Conservation (phyloP, 345 rosid species). For the Corymbia maculata region DNA sequence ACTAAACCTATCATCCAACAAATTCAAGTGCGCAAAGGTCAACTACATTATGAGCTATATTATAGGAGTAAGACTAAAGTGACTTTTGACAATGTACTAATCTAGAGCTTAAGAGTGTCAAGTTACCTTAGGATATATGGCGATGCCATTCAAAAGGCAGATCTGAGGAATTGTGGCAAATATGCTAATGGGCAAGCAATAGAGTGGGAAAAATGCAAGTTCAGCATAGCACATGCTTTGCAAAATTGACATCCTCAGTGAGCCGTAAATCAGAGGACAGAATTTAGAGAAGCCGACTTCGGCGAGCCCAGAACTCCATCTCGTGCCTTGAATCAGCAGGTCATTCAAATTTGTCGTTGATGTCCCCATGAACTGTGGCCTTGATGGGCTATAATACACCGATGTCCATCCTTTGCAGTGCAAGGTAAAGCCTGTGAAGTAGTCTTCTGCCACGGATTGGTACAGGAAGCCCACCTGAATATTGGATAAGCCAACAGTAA, state of each 20-base stretch:
- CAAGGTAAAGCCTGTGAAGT: slow-evolving; percentile 18
- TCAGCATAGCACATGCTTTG: slow-evolving; percentile 12
- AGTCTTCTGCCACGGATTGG: slow-evolving; percentile 25
- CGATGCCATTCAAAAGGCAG: slow-evolving; percentile 19
- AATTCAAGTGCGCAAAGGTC: not conserved
- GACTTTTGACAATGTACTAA: not conserved
- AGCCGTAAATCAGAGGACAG: slow-evolving; percentile 30
- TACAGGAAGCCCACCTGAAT: slow-evolving; percentile 33
- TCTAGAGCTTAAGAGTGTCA: not conserved
- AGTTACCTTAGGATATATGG: slow-evolving; percentile 29
- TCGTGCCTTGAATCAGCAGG: slow-evolving; percentile 8
- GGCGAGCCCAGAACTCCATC: slow-evolving; percentile 30
- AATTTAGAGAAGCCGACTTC: slow-evolving; percentile 21
- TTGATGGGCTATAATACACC: slow-evolving; percentile 12
- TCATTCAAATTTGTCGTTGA: slow-evolving; percentile 14
- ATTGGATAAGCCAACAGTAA: not conserved
- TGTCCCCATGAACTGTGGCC: slow-evolving; percentile 30
- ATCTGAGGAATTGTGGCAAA: slow-evolving; percentile 32
- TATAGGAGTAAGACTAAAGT: not conserved
- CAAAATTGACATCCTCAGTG: slow-evolving; percentile 10
- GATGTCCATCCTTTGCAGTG: slow-evolving; percentile 36
- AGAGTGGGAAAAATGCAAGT: slow-evolving; percentile 3
- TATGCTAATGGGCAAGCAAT: slow-evolving; percentile 13
- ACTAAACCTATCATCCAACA: not conserved
- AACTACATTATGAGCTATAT: not conserved